Conservation (phyloP, 1,284 basidiomycete species). For the Mycena citricolor region DNA sequence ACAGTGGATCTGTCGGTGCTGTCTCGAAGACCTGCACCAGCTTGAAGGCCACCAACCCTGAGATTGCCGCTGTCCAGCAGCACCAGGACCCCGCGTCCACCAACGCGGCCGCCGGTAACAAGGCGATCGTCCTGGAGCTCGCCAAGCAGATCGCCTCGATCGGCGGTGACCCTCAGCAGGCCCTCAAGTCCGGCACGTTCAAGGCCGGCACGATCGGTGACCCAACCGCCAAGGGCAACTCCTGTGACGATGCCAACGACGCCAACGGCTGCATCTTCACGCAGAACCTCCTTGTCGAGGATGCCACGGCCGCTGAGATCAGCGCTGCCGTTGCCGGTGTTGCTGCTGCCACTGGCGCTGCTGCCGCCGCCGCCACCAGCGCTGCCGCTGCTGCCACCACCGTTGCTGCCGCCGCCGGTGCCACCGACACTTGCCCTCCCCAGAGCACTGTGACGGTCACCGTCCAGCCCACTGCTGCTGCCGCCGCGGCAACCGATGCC, state of each 20-base stretch:
- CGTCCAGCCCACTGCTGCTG: conserved; percentile 4
- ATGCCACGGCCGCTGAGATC: conserved; percentile 63
- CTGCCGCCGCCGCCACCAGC: conserved; percentile 21
- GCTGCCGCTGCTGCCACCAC: conserved; percentile 23
- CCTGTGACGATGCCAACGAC: conserved; percentile 54
- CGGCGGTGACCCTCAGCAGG: conserved; percentile 61
- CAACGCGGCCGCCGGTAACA: conserved; percentile 60
- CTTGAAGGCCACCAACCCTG: conserved; percentile 59
- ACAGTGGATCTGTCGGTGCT: conserved; percentile 57
- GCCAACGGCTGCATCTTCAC: conserved; percentile 63
- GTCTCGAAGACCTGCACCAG: conserved; percentile 51
- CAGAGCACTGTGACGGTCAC: conserved; percentile 2
- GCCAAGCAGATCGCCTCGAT: conserved; percentile 62
- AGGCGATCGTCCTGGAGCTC: conserved; percentile 58
- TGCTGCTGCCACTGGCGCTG: conserved; percentile 17
- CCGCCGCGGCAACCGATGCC: conserved; percentile 7
- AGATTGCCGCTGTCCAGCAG: conserved; percentile 66
- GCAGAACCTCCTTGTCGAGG: conserved; percentile 50
- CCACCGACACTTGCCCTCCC: conserved; percentile 5
- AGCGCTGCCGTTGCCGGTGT: conserved; percentile 46
- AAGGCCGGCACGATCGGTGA: conserved; percentile 56
- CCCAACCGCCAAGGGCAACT: conserved; percentile 50
- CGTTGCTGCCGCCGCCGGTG: conserved; percentile 7
- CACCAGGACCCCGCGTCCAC: conserved; percentile 68
- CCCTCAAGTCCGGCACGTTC: conserved; percentile 65